These are phyloP conservation scores for Aspergillus ostianus DNA, from an alignment of 495 filamentous ascomycete genomes.

Conservation along the genomic window DNA sequence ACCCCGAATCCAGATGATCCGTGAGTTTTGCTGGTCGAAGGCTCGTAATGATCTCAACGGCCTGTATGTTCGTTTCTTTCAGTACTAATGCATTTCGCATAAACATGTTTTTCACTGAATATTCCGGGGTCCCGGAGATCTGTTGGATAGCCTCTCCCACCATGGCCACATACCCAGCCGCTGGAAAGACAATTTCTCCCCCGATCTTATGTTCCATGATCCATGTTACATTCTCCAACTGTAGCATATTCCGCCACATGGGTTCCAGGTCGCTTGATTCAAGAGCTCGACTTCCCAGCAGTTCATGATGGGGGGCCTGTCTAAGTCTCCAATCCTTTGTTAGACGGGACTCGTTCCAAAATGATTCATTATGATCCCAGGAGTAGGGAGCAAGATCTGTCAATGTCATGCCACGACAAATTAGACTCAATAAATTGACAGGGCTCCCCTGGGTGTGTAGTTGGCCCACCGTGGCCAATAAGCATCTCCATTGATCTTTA, in stretches of 20 bases:
- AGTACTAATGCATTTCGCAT: slow-evolving; percentile 31
- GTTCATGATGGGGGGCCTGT: slow-evolving; percentile 38
- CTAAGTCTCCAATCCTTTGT: slow-evolving; percentile 44
- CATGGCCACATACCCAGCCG: slow-evolving; percentile 48
- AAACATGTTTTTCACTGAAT: slow-evolving; percentile 18
- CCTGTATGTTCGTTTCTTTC: slow-evolving; percentile 2
- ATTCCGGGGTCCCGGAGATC: slow-evolving; percentile 26
- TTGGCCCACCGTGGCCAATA: slow-evolving; percentile 20
- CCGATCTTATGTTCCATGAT: slow-evolving; percentile 41
- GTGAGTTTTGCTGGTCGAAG: slow-evolving; percentile 32
- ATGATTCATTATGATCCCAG: slow-evolving; percentile 42
- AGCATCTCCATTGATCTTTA: slow-evolving; percentile 8
- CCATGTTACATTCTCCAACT: slow-evolving; percentile 44
- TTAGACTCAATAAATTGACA: slow-evolving; percentile 22
- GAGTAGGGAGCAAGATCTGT: slow-evolving; percentile 46
- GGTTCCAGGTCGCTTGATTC: slow-evolving; percentile 39
- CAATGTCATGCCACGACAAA: slow-evolving; percentile 30
- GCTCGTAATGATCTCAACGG: slow-evolving; percentile 32
- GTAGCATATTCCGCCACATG: slow-evolving; percentile 46
- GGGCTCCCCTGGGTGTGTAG: slow-evolving; percentile 28
- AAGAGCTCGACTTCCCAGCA: slow-evolving; percentile 38
- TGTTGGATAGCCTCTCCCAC: slow-evolving; percentile 44
- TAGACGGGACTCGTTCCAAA: slow-evolving; percentile 46
- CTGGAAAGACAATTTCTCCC: slow-evolving; percentile 41
- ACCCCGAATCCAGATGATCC: slow-evolving; percentile 31